Evolutionary conservation across 2,329 filamentous ascomycete species (phyloP).

Genomic region (Fusarium camptoceras): DNA sequence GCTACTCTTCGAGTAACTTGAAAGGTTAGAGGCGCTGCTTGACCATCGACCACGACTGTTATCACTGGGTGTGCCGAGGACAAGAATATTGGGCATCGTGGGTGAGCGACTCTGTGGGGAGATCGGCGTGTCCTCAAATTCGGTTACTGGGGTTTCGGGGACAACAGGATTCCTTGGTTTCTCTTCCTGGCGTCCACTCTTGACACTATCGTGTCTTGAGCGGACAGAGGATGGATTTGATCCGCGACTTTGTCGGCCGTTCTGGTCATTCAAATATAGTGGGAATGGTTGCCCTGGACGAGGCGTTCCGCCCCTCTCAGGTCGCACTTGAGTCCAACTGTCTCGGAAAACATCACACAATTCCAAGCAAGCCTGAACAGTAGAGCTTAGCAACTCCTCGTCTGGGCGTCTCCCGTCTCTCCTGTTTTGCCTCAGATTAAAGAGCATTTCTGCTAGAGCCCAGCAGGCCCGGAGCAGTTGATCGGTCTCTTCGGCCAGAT

Average conservation of each 20-base stretch:
- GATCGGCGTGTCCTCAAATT: conserved; percentile 90
- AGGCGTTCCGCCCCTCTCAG: conserved; percentile 82
- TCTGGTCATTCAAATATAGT: conserved; percentile 62
- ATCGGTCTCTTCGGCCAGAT: conserved; percentile 84
- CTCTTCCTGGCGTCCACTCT: conserved; percentile 60
- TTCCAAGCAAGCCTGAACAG: conserved; percentile 94
- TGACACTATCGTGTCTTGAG: conserved; percentile 66
- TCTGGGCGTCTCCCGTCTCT: conserved; percentile 79
- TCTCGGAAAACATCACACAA: conserved; percentile 92
- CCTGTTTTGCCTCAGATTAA: conserved; percentile 85
- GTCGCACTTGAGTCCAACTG: conserved; percentile 89
- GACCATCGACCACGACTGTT: conserved; percentile 78
- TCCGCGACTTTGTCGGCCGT: conserved; percentile 61
- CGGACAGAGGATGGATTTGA: conserved; percentile 64
- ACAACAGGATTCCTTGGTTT: conserved; percentile 63
- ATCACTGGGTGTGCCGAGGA: conserved; percentile 77
- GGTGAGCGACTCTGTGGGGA: conserved; percentile 82
- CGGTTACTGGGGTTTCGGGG: conserved; percentile 93
- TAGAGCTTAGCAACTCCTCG: conserved; percentile 86
- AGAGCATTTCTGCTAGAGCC: conserved; percentile 92
- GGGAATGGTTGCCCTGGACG: conserved; percentile 84
- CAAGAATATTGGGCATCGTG: conserved; percentile 86
- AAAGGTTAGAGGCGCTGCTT: conserved; percentile 82
- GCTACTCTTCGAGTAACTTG: conserved; percentile 80
- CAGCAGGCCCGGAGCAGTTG: conserved; percentile 87